Conservation (phyloP, 2,329 filamentous ascomycete species). For the Monosporascus sp. region DNA sequence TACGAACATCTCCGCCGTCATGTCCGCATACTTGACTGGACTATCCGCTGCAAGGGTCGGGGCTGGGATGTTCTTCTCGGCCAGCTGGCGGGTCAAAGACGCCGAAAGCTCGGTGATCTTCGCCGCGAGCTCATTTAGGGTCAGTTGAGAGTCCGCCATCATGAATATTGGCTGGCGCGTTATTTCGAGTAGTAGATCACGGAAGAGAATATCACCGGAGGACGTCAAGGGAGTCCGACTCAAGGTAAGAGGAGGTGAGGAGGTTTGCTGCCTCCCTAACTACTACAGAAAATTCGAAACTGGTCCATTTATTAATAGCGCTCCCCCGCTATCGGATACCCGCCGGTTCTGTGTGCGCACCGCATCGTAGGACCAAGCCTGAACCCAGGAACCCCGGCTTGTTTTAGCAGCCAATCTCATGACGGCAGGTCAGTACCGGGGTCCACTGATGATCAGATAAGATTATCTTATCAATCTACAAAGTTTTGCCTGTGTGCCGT, state of each 20-base stretch:
- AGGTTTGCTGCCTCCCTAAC: too few species aligned
- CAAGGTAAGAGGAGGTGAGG: not conserved
- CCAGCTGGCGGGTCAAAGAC: slow-evolving; percentile 34
- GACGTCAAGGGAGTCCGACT: not conserved
- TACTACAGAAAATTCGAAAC: too few species aligned
- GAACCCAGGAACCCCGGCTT: not conserved
- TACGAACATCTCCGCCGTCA: slow-evolving; percentile 39
- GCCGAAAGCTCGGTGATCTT: slow-evolving; percentile 40
- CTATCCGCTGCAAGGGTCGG: slow-evolving; percentile 41
- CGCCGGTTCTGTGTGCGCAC: not conserved
- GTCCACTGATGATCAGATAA: slow-evolving; percentile 14
- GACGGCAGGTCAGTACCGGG: not conserved
- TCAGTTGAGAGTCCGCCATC: slow-evolving; percentile 30
- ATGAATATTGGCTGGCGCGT: slow-evolving; percentile 4
- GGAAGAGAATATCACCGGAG: not conserved
- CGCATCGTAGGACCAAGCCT: not conserved
- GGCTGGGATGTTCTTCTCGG: slow-evolving; percentile 36
- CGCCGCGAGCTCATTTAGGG: slow-evolving; percentile 38
- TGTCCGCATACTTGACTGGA: slow-evolving; percentile 35
- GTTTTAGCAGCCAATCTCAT: not conserved
- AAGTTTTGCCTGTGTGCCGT: too few species aligned
- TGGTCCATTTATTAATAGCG: not conserved
- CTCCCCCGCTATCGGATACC: not conserved
- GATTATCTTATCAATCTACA: slow-evolving; percentile 29
- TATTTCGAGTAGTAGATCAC: not conserved